Evolutionary conservation across 345 rosid genomes (phyloP), one percentile per base, ranked within the genome.

Genomic region (Angophora floribunda): DNA sequence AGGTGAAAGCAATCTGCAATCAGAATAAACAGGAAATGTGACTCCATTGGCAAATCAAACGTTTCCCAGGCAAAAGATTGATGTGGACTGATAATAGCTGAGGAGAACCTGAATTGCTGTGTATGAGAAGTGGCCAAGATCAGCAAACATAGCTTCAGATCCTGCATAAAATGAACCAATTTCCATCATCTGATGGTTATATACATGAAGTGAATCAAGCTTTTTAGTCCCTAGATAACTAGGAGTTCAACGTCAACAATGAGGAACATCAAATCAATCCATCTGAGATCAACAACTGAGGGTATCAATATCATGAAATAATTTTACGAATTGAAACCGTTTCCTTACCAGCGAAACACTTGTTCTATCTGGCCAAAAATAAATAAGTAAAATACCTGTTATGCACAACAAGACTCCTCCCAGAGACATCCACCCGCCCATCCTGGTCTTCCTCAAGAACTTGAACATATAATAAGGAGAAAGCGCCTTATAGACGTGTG

Each of bases 91-190:
- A 75, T 19, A 75, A 41, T 52, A 49, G 78, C 50, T 7, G 9
- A 86, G 87, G 88, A 90, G 75, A 87, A 88, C 98, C 96, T 96
- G 99, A 91, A 98, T 97, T 90, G 99, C 99, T 70, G 93, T 90
- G 79, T 97, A 98, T 84, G 96, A 94, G 95, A 98, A 98, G 93
- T 98, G 99, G 86, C 99, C 99, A 87, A 98, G 99, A 95, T 98
- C 99, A 91, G 99, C 99, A 93, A 97, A 98, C 99, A 98, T 98
- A 51, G 99, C 99, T 92, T 98, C 99, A 3, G 99, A 96, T 79
- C 99, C 99, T 98, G 95, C 91, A 95, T 21, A 51, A 75, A 75
- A 41, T 52, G 63, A 52, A 32, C 63, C 3, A 30, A 85, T 41
- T 41, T 75, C 84, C 24, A 13, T 75, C 84, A 75, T 75, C 82